Evolutionary conservation across 176 grass and related monocot genomes (phyloP), one percentile per base, ranked within the genome.

Genomic region (Musa beccarii): DNA sequence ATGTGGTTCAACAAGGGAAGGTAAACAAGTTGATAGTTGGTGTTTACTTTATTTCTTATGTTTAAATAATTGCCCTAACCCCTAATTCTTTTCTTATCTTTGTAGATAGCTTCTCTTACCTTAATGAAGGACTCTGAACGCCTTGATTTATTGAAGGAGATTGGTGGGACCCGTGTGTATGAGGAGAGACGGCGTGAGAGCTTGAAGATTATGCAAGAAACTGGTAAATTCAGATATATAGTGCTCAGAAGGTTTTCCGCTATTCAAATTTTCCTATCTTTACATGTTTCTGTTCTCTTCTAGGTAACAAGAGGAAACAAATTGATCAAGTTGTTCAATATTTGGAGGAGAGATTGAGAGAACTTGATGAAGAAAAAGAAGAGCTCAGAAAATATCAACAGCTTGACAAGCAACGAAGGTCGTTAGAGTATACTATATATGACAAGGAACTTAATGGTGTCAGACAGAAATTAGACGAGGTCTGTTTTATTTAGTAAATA

Each of bases 141-240:
- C 50, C 75, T 98, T 80, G 90, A 98, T 93, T 88, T 98, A 78
- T 87, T 98, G 17, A 98, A 98, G 88, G 94, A 98, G 86, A 98
- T 98, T 72, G 95, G 95, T 80, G 95, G 95, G 59, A 98, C 95
- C 5, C 88, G 88, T 49, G 95, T 98, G 71, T 98, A 98, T 54
- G 95, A 98, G 82, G 95, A 98, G 61, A 89, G 90, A 72, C 81
- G 90, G 51, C 83, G 78, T n/a, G 95, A 98, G 66, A 98, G 95
- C 81, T 94, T 94, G 88, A 98, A 98, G 83, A 98, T 98, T 80
- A 98, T 98, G 95, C 86, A 91, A 77, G 90, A 98, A 83, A 98
- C 95, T 74, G 90, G 95, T 79, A 85, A 86, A 64, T 83, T 85
- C 43, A 62, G 16, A 71, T 16, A 52, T 17, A 67, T 59, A 53